These are phyloP conservation scores for Blastobotrys muscicola DNA, from an alignment of 805 yeast species.

Conservation along the genomic window DNA sequence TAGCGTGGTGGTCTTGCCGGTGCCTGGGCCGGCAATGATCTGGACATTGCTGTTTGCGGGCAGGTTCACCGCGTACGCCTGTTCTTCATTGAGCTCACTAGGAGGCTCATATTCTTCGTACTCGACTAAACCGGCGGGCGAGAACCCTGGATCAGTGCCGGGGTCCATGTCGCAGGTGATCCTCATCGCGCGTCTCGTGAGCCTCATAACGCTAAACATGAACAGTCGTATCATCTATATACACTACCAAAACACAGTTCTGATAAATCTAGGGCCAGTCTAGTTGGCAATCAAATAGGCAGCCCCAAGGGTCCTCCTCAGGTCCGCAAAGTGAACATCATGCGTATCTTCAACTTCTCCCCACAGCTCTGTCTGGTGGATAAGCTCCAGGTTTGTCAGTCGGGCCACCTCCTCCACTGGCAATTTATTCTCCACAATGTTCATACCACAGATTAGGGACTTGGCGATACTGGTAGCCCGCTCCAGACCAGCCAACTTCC, in stretches of 20 bases:
- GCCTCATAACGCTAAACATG: neutral
- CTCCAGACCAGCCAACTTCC: slow-evolving; percentile 84
- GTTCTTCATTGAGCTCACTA: slow-evolving; percentile 7
- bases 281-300: slow-evolving; percentile 50
- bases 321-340: slow-evolving; percentile 90
- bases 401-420: slow-evolving; percentile 63
- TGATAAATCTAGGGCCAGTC: neutral
- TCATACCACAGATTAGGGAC: slow-evolving; percentile 74
- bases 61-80: slow-evolving; percentile 12
- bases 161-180: neutral
- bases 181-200: neutral
- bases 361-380: slow-evolving; percentile 83
- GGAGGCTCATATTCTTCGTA: neutral
- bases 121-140: neutral
- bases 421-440: slow-evolving; percentile 38
- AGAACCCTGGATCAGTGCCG: neutral
- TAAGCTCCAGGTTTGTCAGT: slow-evolving; percentile 71
- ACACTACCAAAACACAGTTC: too few species aligned
- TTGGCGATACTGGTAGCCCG: slow-evolving; percentile 79
- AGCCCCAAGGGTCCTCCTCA: slow-evolving; percentile 71
- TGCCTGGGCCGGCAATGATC: slow-evolving; percentile 60
- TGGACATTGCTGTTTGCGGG: slow-evolving; percentile 24
- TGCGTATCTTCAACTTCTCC: slow-evolving; percentile 99
- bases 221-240: neutral
- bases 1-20: slow-evolving; percentile 75